Evolutionary conservation across 345 rosid genomes (phyloP), one percentile per base, ranked within the genome.

Genomic region (Leavenworthia alabamica): DNA sequence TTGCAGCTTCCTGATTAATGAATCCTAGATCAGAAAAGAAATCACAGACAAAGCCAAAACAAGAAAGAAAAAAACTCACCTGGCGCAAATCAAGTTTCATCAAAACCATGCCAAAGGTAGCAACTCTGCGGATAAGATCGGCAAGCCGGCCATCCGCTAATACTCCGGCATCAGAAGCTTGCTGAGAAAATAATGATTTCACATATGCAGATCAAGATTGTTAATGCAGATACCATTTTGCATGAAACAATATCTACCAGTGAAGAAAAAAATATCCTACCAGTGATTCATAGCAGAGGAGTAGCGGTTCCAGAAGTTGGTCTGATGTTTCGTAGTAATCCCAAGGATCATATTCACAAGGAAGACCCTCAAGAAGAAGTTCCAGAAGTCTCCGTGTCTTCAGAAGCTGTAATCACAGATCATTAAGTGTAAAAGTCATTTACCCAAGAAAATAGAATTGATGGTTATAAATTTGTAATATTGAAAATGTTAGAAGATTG

Each of bases 61-160:
- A 27, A 6, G 24, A 9, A 1, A 2, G 8, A 47, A 12, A 48
- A 47, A 27, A 2, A 4, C 9, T 59, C 73, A 89, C 98, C 98
- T 92, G 96, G 9, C 97, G 97, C 81, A 92, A 81, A 68, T 92
- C 99, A 22, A 89, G 93, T 86, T 92, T 92, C 83, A 89, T 82
- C 62, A 92, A 76, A 58, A 83, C 89, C 89, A 89, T 83, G 10
- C 99, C 96, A 65, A 92, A 89, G 1, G 94, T 83, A 67, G 88
- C 76, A 75, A 86, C 97, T 77, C 88, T 86, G 41, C 99, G 81
- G 57, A 93, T 93, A 32, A 93, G 76, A 74, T 93, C 99, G 72
- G 89, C 94, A 50, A 93, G 85, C 55, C 84, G 70, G 33, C 99
- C 99, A 77, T 89, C 97, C 69, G 99, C 96, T 54, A 93, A 73